Evolutionary conservation across 257 asterid species (phyloP).

Genomic region (Buddleja alternifolia): DNA sequence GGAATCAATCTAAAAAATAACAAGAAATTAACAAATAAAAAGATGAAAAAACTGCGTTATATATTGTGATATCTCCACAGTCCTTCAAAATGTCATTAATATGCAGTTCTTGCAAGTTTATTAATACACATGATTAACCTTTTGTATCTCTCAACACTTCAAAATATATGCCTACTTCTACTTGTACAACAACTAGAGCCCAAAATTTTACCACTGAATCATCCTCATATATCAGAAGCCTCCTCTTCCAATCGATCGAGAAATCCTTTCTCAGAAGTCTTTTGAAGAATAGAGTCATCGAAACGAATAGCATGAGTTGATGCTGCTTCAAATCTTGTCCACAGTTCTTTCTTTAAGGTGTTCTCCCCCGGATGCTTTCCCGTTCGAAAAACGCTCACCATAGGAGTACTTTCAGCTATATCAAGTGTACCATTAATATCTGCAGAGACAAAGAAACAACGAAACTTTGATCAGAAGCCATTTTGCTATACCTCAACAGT

Average conservation of each 20-base stretch:
- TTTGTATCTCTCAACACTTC: slow-evolving; percentile 15
- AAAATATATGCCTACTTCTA: background rate
- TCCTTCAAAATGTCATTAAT: slow-evolving; percentile 7
- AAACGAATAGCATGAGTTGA: slow-evolving; percentile 47
- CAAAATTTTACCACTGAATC: slow-evolving; percentile 13
- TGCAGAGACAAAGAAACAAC: slow-evolving; percentile 26
- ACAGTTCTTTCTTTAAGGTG: slow-evolving; percentile 92
- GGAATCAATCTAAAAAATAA: no score
- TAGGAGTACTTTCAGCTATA: slow-evolving; percentile 64
- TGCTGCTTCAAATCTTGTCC: slow-evolving; percentile 91
- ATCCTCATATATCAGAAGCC: slow-evolving; percentile 46
- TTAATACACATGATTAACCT: background rate
- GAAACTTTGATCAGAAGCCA: slow-evolving; percentile 2
- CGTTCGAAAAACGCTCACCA: slow-evolving; percentile 45
- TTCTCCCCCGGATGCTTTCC: slow-evolving; percentile 92
- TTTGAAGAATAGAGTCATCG: slow-evolving; percentile 31
- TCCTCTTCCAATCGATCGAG: slow-evolving; percentile 86
- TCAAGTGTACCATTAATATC: slow-evolving; percentile 39
- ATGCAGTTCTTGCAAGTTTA: slow-evolving; percentile 16
- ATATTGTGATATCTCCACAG: background rate
- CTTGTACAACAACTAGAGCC: background rate
- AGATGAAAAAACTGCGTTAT: no score
- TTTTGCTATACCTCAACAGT: background rate
- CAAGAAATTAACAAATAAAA: no score
- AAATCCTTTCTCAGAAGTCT: slow-evolving; percentile 54